Base-by-base conservation (phyloP, 495 filamentous ascomycete genomes). In the Hyphodiscus hymeniophilus region DNA sequence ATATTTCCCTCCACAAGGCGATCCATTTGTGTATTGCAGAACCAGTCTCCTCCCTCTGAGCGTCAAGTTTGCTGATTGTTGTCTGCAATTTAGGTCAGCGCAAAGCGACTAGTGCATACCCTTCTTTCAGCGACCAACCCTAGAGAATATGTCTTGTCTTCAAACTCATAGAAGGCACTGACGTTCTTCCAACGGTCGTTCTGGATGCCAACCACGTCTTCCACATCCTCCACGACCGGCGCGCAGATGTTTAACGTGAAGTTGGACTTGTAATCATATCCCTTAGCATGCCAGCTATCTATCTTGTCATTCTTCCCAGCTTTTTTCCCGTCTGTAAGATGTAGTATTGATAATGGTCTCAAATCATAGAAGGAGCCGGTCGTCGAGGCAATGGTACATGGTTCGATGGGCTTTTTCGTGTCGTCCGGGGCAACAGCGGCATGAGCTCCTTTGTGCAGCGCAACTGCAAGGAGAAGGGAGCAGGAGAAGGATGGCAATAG, bases 241-340 rank as follows among this genome's bases (percentile, higher is more conserved):
- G 76, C 82, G 65, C 94, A 99, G 55, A 99, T 82, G 59, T 99
- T 99, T 45, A 99, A 60, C 1, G 89, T 96, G 61, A 99, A 97
- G 66, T 97, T 97, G 12, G 82, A 77, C 20, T 73, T 73, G 59
- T 55, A 57, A 42, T 60, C 58, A 55, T 83, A 86, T 20, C 94
- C 94, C 50, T 73, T 79, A 7, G 86, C 85, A 38, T 67, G 42
- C 51, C 80, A 70, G 54, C 77, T 66, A 60, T 84, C 67, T 38
- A 56, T 39, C 51, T 58, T 42, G 48, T 65, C 52, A 47, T 80
- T 76, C 41, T 75, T 67, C 28, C 69, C 54, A 47, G 76, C 71
- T 34, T 72, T 75, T 28, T 81, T 71, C 39, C 73, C 68, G 24
- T 69, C 51, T 45, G 59, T 50, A 7, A 76, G 69, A 15, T 79